Evolutionary conservation across 1,284 basidiomycete species (phyloP), one percentile per base, ranked within the genome.

Genomic region (Apiotrichum akiyoshidainum): DNA sequence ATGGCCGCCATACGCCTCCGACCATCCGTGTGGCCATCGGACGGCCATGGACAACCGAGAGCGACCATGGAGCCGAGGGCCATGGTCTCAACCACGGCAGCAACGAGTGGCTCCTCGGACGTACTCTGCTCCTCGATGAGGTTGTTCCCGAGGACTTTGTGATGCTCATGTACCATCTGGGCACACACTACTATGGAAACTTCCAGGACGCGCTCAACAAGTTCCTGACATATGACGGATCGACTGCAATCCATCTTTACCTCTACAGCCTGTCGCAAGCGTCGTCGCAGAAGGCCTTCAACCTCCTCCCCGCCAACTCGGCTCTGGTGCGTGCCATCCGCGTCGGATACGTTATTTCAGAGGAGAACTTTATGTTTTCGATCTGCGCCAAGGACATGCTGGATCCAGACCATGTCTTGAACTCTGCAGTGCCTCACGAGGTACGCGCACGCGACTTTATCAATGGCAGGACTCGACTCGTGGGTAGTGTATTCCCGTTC

Each of bases 401-500:
- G 16, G 48, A 53, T 8, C 3, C 19, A 8, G 65, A 67, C 35
- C 47, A 52, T 12, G 69, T 71, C 37, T 52, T 68, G 9, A 76
- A 77, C 53, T 68, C 67, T n/a, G 71, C 70, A 10, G 55, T 75
- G 2, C 73, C 75, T 13, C 71, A 74, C 42, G 63, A 68, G 0
- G 46, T 60, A 10, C 68, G 71, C 2, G 71, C 71, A 0, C 52
- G 58, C 10, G 71, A 73, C 44, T 52, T 74, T 10, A 59, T 61
- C 8, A 65, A 72, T 45, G 73, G 69, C 7, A 58, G 68, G 9
- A 73, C 71, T 22, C 61, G 70, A 46, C 74, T 83, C 17, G 70
- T 80, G 22, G 88, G 87, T 1, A 82, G 88, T 68, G 82, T 89
- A 3, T 80, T 86, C 59, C 74, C 85, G 2, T 83, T 86, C 46